A percentile compares a stretch with the other conserved stretches of the same genome.
Conservation (phyloP, 805 yeast species). For the Cyberlindnera maclurae region DNA sequence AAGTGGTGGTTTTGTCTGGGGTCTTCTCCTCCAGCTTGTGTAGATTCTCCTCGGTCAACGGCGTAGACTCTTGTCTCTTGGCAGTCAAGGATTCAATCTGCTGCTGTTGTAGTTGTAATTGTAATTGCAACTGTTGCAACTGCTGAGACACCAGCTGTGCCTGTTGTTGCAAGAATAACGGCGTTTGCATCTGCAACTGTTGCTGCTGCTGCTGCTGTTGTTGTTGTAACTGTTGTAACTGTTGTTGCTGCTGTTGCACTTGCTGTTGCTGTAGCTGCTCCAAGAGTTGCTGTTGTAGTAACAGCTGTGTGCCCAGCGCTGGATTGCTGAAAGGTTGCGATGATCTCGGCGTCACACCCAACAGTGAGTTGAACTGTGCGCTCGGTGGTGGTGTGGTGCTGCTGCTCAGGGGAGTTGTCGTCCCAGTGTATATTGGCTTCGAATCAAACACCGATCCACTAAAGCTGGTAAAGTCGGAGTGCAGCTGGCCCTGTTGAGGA, state of each 20-base stretch:
- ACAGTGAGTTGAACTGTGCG: too few relatives aligned
- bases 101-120: constrained; percentile 24
- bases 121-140: constrained; percentile 21
- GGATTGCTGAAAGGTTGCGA: neutral
- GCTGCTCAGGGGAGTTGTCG: too few relatives aligned
- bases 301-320: neutral
- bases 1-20: too few relatives aligned
- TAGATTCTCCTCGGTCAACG: constrained; percentile 21
- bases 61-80: constrained; percentile 11
- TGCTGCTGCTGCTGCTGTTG: constrained; percentile 16
- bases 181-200: constrained; percentile 13
- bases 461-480: too few relatives aligned
- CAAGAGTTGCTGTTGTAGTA: constrained; percentile 3
- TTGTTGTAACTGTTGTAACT: constrained; percentile 16
- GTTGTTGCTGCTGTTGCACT: constrained; percentile 19
- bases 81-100: constrained; percentile 24
- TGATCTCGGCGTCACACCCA: too few relatives aligned
- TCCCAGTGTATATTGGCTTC: too few relatives aligned
- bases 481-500: too few relatives aligned
- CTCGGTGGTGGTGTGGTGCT: too few relatives aligned
- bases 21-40: constrained; percentile 9
- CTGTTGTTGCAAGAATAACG: constrained; percentile 21
- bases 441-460: too few relatives aligned
- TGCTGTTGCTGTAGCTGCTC: constrained; percentile 9
- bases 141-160: constrained; percentile 21